Base-by-base conservation (phyloP, 139 green algal species). In the Ulvella scutata region DNA sequence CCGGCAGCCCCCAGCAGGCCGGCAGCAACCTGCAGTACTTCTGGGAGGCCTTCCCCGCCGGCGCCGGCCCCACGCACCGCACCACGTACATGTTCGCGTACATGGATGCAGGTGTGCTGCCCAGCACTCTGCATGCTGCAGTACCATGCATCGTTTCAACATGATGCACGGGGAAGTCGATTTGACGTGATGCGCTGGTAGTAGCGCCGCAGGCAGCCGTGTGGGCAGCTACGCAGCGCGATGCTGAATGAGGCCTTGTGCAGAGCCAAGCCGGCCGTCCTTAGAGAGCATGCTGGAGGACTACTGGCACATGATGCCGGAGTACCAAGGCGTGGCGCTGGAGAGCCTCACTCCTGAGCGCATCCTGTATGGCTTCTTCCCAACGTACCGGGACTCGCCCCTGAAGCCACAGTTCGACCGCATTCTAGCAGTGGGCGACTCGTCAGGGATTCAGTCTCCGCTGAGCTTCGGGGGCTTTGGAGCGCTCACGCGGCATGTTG, bases 61-160 rank as follows among this genome's bases (percentile, higher is more conserved):
- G 78, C 40, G 85, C 79, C 17, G 89, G 88, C 4, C 78, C 84
- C 3, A 79, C 60, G 3, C 89, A 97, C 83, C 87, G 93, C 9
- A 99, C 94, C 2, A 95, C 91, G 34, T 99, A 99, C 85, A 92
- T 98, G 85, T 98, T 98, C 85, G 83, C 88, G 0, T 98, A 98
- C 80, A 73, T 96, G 34, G 90, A 97, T 78, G 92, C 91, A 26
- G 51, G 51, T 67, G 51, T 26, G 51, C 9, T 6, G n/a, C 51
- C 0, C 0, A 26, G n/a, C n/a, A n/a, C n/a, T n/a, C n/a, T n/a
- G n/a, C n/a, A n/a, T n/a, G n/a, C n/a, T n/a, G n/a, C n/a, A n/a
- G n/a, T n/a, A n/a, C n/a, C n/a, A n/a, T n/a, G n/a, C n/a, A n/a
- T n/a, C n/a, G n/a, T n/a, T n/a, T n/a, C n/a, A n/a, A n/a, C n/a